These are phyloP conservation scores for Suillus alpinus DNA, from an alignment of 768 basidiomycete species.

Conservation along the genomic window DNA sequence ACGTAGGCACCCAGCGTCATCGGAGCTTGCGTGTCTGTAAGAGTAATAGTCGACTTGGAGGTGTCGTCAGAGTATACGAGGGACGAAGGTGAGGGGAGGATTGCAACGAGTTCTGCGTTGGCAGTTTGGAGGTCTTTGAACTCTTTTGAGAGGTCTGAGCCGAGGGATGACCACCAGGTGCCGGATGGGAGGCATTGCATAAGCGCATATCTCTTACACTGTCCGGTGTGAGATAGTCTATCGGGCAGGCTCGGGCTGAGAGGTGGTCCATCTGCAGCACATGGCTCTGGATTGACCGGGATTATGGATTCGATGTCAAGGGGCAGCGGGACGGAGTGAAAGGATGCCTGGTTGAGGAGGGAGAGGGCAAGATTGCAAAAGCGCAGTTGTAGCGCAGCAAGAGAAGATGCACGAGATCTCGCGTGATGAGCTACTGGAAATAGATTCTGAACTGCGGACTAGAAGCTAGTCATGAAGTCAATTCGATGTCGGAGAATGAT, in stretches of 20 bases:
- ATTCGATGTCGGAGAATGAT: conserved; percentile 12
- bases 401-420: conserved; percentile 58
- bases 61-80: conserved; percentile 30
- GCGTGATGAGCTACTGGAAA: conserved; percentile 66
- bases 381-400: conserved; percentile 65
- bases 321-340: conserved; percentile 41
- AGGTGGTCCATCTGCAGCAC: conserved; percentile 17
- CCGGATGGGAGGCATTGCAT: conserved; percentile 76
- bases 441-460: conserved; percentile 67
- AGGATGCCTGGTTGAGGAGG: conserved; percentile 69
- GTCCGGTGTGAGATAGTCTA: conserved; percentile 26
- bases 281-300: conserved; percentile 18
- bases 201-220: conserved; percentile 65
- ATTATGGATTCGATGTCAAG: conserved; percentile 47
- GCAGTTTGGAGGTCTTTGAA: conserved; percentile 56
- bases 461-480: conserved; percentile 10
- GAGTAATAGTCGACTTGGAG: conserved; percentile 10
- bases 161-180: conserved; percentile 77
- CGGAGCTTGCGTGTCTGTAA: conserved; percentile 11
- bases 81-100: conserved; percentile 60
- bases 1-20: conserved; percentile 61
- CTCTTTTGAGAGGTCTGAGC: conserved; percentile 39
- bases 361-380: conserved; percentile 75
- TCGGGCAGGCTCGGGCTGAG: conserved; percentile 17
- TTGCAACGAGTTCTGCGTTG: conserved; percentile 72